phyloP scores from a whole-genome alignment of 176 grass and related monocot species.

The Rhynchospora tenuis region DNA sequence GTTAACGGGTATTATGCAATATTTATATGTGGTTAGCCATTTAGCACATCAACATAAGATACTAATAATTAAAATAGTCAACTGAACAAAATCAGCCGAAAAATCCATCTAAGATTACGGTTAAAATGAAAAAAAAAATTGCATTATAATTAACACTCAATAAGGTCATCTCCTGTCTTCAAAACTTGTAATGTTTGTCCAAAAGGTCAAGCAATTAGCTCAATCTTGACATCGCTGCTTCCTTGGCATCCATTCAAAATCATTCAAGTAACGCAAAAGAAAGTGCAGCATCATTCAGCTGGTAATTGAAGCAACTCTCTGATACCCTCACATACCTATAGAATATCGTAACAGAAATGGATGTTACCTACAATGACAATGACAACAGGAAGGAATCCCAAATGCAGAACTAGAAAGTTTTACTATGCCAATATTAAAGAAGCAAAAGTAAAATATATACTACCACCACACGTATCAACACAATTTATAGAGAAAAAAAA shows the following conservation, averaged over 20 bases:
- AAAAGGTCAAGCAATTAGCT: background rate
- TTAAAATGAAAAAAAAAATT: background rate
- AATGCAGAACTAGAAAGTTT: background rate
- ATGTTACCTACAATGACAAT: background rate
- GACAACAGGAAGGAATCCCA: background rate
- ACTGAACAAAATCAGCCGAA: background rate
- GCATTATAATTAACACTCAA: background rate
- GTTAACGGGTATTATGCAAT: no score
- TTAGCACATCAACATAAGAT: background rate
- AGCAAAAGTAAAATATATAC: background rate
- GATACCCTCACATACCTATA: constrained; percentile 76
- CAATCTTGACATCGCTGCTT: background rate
- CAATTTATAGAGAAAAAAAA: background rate
- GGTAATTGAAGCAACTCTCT: constrained; percentile 58
- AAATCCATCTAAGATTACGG: background rate
- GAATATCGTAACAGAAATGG: background rate
- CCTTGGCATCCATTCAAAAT: background rate
- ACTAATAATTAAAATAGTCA: background rate
- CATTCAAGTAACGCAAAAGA: background rate
- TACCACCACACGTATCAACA: background rate
- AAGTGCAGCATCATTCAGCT: constrained; percentile 30
- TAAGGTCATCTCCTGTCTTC: background rate
- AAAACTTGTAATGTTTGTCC: background rate
- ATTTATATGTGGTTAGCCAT: no score
- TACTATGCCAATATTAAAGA: background rate